Evolutionary conservation across 2,329 filamentous ascomycete species (phyloP).

Genomic region (Rhytidhysteron rufulum): DNA sequence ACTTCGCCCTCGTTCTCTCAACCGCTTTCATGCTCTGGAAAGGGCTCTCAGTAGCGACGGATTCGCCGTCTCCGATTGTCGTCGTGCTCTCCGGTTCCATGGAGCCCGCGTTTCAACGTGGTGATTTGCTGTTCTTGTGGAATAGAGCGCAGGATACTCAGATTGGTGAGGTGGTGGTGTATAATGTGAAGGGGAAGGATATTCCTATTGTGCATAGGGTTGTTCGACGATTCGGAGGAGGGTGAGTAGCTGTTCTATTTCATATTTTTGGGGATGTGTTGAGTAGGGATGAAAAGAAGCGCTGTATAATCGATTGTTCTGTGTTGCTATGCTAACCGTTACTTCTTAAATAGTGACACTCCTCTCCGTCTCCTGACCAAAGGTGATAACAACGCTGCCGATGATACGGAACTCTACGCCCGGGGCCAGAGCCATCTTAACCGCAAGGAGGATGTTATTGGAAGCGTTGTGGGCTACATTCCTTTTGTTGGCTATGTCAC

Average conservation of each 20-base stretch:
- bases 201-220: constrained; percentile 97
- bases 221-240: constrained; percentile 65
- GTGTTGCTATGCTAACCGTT: not conserved
- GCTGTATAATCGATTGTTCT: not conserved
- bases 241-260: constrained; percentile 39
- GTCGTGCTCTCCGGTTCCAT: constrained; percentile 82
- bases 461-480: constrained; percentile 86
- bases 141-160: constrained; percentile 63
- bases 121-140: constrained; percentile 73
- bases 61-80: constrained; percentile 66
- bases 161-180: constrained; percentile 71
- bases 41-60: constrained; percentile 72
- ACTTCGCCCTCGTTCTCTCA: constrained; percentile 85
- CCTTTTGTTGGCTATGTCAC: constrained; percentile 97
- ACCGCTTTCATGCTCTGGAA: constrained; percentile 95
- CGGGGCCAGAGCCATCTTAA: constrained; percentile 81
- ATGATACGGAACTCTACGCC: constrained; percentile 90
- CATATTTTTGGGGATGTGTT: not conserved
- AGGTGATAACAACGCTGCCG: constrained; percentile 91
- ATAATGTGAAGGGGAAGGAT: constrained; percentile 87
- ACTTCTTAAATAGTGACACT: constrained; percentile 32
- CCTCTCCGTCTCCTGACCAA: constrained; percentile 78
- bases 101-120: constrained; percentile 78
- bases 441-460: constrained; percentile 80
- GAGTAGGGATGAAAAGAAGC: not conserved